Conservation (phyloP, 1,284 basidiomycete species). For the Tilletia indica region DNA sequence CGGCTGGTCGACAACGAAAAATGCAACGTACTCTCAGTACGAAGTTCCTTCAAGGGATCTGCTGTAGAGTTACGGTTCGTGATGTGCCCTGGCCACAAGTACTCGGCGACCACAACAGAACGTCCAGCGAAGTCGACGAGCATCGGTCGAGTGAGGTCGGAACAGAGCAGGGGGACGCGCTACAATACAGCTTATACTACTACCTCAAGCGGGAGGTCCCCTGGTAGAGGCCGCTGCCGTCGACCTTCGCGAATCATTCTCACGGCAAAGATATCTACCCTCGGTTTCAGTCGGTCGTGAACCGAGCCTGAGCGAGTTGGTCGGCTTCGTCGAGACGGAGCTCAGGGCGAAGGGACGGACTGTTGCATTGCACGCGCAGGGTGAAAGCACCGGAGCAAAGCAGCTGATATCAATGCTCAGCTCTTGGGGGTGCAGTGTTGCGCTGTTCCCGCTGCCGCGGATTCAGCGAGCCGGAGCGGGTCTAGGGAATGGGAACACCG, state of each 20-base stretch:
- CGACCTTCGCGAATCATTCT: not conserved
- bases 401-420: constrained; percentile 27
- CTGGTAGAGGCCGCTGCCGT: constrained; percentile 1
- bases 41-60: not conserved
- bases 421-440: constrained; percentile 30
- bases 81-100: not conserved
- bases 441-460: constrained; percentile 26
- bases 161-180: not conserved
- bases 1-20: not conserved
- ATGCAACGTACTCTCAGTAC: not conserved
- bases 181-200: not conserved
- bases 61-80: not conserved
- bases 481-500: not conserved
- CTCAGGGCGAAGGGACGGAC: constrained; percentile 28
- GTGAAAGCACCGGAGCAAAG: constrained; percentile 29
- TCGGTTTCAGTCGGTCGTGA: constrained; percentile 22
- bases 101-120: not conserved
- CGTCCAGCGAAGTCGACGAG: not conserved
- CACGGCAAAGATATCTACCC: constrained; percentile 19
- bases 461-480: not conserved
- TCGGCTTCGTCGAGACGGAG: constrained; percentile 23
- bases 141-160: not conserved
- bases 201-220: not conserved
- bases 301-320: constrained; percentile 19
- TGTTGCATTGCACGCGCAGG: constrained; percentile 34